Percentiles rank a stretch among this genome's conserved stretches.
Evolutionary conservation across 2,329 filamentous ascomycete species (phyloP).

Genomic region (Ilyonectria destructans): DNA sequence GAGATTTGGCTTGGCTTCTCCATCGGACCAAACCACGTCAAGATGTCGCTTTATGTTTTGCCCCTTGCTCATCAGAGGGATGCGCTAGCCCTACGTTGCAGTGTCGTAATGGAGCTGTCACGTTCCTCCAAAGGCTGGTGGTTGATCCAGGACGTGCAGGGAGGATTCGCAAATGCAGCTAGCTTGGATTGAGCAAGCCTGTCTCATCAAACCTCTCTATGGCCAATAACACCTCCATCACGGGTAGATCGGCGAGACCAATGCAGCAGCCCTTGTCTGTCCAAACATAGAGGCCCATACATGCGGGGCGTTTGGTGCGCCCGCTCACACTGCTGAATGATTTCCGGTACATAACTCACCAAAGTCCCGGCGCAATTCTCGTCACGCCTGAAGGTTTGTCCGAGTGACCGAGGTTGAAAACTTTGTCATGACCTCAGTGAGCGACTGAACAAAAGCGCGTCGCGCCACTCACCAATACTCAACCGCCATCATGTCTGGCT

Average conservation of each 20-base stretch:
- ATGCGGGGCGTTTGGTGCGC: neutral
- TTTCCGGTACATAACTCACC: neutral
- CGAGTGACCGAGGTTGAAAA: neutral
- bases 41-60: neutral
- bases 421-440: neutral
- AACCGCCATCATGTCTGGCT: slow-evolving; percentile 3
- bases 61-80: neutral
- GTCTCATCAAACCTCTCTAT: neutral
- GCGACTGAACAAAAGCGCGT: neutral
- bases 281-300: neutral
- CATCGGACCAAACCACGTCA: neutral
- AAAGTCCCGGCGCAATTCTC: neutral
- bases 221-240: neutral
- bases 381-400: neutral
- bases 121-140: neutral
- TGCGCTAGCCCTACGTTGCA: neutral
- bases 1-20: neutral
- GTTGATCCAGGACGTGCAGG: neutral
- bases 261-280: neutral
- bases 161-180: neutral
- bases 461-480: neutral
- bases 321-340: neutral
- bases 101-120: neutral
- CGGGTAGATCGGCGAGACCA: neutral
- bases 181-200: neutral